Base-by-base conservation (phyloP, 768 basidiomycete species). In the Lactarius tabidus region DNA sequence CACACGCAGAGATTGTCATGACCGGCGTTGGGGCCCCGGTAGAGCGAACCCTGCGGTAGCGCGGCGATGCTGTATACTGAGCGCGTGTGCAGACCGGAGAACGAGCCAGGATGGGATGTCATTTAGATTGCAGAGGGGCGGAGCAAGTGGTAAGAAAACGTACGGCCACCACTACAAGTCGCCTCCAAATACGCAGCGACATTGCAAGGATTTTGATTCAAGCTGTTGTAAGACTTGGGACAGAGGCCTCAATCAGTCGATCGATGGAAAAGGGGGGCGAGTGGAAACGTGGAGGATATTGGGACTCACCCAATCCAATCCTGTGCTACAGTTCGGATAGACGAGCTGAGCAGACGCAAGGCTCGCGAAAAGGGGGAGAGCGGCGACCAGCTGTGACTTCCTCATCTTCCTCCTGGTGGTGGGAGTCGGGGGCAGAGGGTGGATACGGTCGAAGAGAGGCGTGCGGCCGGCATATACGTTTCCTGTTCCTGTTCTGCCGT, bases 321-420 rank as follows among this genome's bases (percentile, higher is more conserved):
- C 57, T 15, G 62, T 14, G 23, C 4, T 59, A 26, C 63, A 64
- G 31, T 64, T 64, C 17, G 63, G 63, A 59, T 35, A 59, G 29
- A 28, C 3, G 29, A 59, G 8, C 39, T 64, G 63, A 1, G 63
- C 57, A n/a, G 53, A 41, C 15, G 31, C n/a, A 29, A 18, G 39
- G 0, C 29, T 0, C 10, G 31, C 28, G 17, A 64, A 41, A 45
- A 64, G 18, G 17, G 33, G n/a, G 33, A 64, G 58, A 59, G 2
- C 54, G 31, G 29, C 23, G 31, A 45, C 18, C 17, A 35, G 28
- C 39, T 26, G 39, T 2, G n/a, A 54, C 33, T 51, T 33, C 31
- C 52, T 52, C 58, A 59, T 59, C 45, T 23, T 43, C 31, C n/a
- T 39, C 35, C 3, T 52, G 5, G 31, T 54, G 10, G 26, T 63